phyloP scores from a whole-genome alignment of 495 filamentous ascomycete species.

The Penicillium crystallinum region DNA sequence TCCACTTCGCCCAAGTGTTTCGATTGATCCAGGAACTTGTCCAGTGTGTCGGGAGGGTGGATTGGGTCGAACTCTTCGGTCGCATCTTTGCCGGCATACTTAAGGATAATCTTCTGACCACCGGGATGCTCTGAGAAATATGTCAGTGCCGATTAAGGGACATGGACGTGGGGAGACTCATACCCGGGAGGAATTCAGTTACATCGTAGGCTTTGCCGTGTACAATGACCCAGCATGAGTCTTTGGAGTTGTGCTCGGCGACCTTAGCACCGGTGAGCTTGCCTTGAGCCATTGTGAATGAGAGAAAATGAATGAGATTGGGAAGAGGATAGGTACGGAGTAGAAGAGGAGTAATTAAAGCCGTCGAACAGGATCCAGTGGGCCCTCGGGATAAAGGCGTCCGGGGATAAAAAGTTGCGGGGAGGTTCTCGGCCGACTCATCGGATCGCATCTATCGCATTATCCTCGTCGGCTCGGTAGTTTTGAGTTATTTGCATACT shows the following conservation, averaged over 20 bases:
- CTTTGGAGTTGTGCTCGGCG: conserved; percentile 75
- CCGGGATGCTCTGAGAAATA: conserved; percentile 66
- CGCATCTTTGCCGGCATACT: conserved; percentile 79
- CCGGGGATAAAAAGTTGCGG: conserved; percentile 24
- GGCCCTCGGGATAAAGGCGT: conserved; percentile 30
- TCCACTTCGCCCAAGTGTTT: conserved; percentile 92
- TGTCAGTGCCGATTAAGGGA: neutral
- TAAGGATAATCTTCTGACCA: conserved; percentile 74
- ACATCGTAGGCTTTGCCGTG: conserved; percentile 92
- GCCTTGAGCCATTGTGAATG: conserved; percentile 29
- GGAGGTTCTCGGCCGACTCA: conserved; percentile 27
- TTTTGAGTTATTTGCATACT: neutral
- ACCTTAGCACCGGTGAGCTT: conserved; percentile 70
- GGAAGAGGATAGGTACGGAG: conserved; percentile 3
- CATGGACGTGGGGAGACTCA: neutral
- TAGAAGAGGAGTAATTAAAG: neutral
- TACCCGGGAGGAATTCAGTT: conserved; percentile 75
- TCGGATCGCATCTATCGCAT: neutral
- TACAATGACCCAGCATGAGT: conserved; percentile 79
- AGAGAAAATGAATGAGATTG: neutral
- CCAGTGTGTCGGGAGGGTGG: conserved; percentile 76
- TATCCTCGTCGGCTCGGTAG: neutral
- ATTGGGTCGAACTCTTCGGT: conserved; percentile 90
- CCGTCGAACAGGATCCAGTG: conserved; percentile 6
- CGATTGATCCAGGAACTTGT: conserved; percentile 71